Evolutionary conservation across 768 basidiomycete species (phyloP).

Genomic region (Kwoniella pini): DNA sequence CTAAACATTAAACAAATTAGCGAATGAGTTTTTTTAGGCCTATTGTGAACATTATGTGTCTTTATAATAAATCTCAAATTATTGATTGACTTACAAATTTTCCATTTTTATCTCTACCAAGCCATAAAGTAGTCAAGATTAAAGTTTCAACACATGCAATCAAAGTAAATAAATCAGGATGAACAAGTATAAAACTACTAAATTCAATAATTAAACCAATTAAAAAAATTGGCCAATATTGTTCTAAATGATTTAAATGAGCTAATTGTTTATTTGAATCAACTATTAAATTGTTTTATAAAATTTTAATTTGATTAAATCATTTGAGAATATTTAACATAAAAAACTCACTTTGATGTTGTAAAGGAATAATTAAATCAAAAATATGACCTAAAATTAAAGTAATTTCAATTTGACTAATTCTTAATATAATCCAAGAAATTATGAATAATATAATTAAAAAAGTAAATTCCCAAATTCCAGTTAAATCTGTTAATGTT

Average conservation of each 20-base stretch:
- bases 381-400: slow-evolving; percentile 16
- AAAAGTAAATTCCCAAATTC: slow-evolving; percentile 21
- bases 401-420: slow-evolving; percentile 11
- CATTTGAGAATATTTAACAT: no score
- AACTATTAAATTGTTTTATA: neutral
- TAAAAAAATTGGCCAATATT: slow-evolving; percentile 38
- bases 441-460: slow-evolving; percentile 17
- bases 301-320: neutral
- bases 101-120: slow-evolving; percentile 29
- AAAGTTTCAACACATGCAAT: slow-evolving; percentile 41
- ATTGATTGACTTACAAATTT: slow-evolving; percentile 38
- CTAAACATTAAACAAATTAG: neutral
- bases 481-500: slow-evolving; percentile 10
- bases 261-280: slow-evolving; percentile 2
- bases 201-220: slow-evolving; percentile 26
- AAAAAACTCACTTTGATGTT: slow-evolving; percentile 21
- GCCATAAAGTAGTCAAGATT: slow-evolving; percentile 29
- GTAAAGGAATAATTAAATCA: slow-evolving; percentile 26
- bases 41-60: neutral
- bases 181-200: slow-evolving; percentile 30
- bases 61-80: no score
- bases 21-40: neutral
- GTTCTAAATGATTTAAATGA: slow-evolving; percentile 27
- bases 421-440: slow-evolving; percentile 20
- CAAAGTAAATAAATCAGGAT: slow-evolving; percentile 40